phyloP scores from a whole-genome alignment of 495 filamentous ascomycete genomes.

The Astrocystis sublimbata region DNA sequence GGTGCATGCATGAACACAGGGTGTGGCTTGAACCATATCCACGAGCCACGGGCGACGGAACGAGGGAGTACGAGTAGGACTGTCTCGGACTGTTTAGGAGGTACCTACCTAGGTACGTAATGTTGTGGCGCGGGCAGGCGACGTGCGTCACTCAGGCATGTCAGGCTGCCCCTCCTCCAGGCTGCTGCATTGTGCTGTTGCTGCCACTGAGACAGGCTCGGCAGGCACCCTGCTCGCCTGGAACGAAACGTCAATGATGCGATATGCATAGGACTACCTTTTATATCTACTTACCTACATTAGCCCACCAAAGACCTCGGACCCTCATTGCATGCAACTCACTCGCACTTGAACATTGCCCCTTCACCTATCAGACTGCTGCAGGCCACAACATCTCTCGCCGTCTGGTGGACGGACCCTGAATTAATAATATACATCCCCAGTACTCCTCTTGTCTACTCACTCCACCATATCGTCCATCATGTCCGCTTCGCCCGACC shows the following conservation, averaged over 20 bases:
- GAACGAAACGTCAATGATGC: too few relatives aligned
- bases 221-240: too few relatives aligned
- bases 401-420: not conserved
- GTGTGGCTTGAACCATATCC: not conserved
- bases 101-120: too few relatives aligned
- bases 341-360: not conserved
- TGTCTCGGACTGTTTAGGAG: too few relatives aligned
- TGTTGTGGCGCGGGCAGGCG: constrained; percentile 15
- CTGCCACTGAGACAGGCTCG: too few relatives aligned
- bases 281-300: constrained; percentile 12
- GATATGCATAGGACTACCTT: not conserved
- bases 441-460: constrained; percentile 1
- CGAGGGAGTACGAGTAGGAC: too few relatives aligned
- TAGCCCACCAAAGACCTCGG: constrained; percentile 15
- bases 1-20: not conserved
- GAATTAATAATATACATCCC: too few relatives aligned
- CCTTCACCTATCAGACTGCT: constrained; percentile 6
- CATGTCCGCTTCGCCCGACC: constrained; percentile 46
- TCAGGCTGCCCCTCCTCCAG: constrained; percentile 23
- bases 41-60: too few relatives aligned
- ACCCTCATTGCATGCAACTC: constrained; percentile 20
- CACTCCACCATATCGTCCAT: constrained; percentile 11
- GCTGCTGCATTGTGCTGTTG: not conserved
- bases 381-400: not conserved
- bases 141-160: constrained; percentile 27